Percentiles rank a stretch among this genome's conserved stretches.
These are phyloP conservation scores for Mycena venus DNA, from an alignment of 768 basidiomycete species.

Conservation along the genomic window DNA sequence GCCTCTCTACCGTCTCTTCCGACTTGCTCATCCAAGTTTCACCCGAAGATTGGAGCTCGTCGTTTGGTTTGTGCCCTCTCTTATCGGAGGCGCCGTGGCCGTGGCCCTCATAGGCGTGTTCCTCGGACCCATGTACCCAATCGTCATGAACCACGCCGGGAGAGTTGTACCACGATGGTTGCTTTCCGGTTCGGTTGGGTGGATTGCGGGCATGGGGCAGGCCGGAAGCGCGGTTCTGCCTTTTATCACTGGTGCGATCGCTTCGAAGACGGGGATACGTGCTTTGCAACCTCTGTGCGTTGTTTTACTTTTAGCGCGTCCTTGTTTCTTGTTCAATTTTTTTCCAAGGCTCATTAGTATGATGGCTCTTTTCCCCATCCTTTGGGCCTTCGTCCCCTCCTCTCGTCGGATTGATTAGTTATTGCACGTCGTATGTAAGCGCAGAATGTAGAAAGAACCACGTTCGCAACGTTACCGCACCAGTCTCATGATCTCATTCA, in stretches of 20 bases:
- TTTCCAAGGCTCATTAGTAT: constrained; percentile 64
- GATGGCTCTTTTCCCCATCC: constrained; percentile 63
- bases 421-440: too few relatives aligned
- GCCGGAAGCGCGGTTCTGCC: constrained; percentile 80
- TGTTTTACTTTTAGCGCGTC: not conserved
- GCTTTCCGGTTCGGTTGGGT: constrained; percentile 72
- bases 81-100: constrained; percentile 74
- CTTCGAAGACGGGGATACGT: constrained; percentile 69
- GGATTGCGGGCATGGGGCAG: constrained; percentile 78
- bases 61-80: constrained; percentile 77
- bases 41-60: constrained; percentile 67
- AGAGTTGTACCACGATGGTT: constrained; percentile 75
- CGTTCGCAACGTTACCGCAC: too few relatives aligned
- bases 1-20: constrained; percentile 18
- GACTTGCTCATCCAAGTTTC: not conserved
- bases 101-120: constrained; percentile 75
- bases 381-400: constrained; percentile 13
- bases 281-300: constrained; percentile 12
- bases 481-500: too few relatives aligned
- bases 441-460: too few relatives aligned
- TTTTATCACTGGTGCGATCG: constrained; percentile 76
- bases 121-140: constrained; percentile 81
- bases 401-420: constrained; percentile 7
- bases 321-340: not conserved
- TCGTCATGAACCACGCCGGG: constrained; percentile 78